Conservation (phyloP, 73 alveolate species). For the Stentor roeselii region DNA sequence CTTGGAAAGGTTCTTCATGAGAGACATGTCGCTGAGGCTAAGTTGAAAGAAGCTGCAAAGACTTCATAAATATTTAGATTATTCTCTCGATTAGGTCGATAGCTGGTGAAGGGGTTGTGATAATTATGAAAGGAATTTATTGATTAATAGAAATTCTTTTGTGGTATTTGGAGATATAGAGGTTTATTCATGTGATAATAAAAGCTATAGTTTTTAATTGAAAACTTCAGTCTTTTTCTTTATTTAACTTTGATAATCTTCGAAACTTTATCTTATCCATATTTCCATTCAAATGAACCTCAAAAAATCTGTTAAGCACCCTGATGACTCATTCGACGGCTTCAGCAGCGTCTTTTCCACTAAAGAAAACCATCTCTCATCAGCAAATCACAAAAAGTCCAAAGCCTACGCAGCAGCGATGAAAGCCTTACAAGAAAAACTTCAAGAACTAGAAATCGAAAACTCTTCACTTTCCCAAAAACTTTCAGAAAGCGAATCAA, state of each 20-base stretch:
- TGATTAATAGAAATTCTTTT: too few species aligned
- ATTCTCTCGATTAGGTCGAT: background rate
- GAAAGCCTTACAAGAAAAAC: background rate
- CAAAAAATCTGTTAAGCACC: background rate
- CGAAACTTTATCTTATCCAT: too few species aligned
- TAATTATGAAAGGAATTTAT: background rate
- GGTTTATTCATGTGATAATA: too few species aligned
- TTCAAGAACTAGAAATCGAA: background rate
- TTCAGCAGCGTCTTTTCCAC: background rate
- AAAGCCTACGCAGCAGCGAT: background rate
- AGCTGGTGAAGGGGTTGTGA: background rate
- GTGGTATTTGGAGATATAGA: too few species aligned
- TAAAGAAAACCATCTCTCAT: background rate
- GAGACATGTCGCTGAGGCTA: conserved; percentile 19
- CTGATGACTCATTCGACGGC: background rate
- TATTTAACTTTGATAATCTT: too few species aligned
- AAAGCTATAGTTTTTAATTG: too few species aligned
- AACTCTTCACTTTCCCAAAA: background rate
- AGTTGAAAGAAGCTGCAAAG: background rate
- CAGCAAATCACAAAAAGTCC: background rate
- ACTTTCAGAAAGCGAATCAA: too few species aligned
- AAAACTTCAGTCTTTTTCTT: too few species aligned
- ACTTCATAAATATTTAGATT: background rate
- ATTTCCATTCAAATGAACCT: background rate
- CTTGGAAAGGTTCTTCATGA: conserved; percentile 11